Evolutionary conservation across 2,329 filamentous ascomycete species (phyloP).

Genomic region (Fusarium sp.): DNA sequence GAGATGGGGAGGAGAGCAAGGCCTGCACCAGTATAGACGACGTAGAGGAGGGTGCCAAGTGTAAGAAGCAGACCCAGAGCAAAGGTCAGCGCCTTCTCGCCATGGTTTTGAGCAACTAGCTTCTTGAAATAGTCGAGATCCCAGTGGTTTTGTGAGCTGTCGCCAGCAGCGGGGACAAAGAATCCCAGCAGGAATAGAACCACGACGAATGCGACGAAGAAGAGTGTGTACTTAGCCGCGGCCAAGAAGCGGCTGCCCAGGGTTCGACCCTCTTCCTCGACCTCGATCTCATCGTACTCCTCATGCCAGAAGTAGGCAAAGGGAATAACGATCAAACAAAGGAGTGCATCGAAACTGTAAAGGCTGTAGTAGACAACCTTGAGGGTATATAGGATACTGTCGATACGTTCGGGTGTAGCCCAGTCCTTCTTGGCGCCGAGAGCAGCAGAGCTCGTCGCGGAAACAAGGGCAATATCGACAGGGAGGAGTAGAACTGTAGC

Average conservation of each 20-base stretch:
- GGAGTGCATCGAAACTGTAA: constrained; percentile 90
- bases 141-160: constrained; percentile 75
- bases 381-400: constrained; percentile 83
- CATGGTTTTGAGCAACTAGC: constrained; percentile 83
- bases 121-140: constrained; percentile 94
- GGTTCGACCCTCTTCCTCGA: constrained; percentile 85
- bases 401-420: constrained; percentile 87
- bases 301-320: constrained; percentile 99
- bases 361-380: constrained; percentile 93
- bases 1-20: constrained; percentile 90
- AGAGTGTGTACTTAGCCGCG: constrained; percentile 92
- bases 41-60: constrained; percentile 87
- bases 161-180: constrained; percentile 87
- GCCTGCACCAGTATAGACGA: constrained; percentile 89
- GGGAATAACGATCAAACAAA: constrained; percentile 91
- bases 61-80: constrained; percentile 89
- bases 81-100: constrained; percentile 93
- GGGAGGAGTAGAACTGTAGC: constrained; percentile 94
- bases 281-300: constrained; percentile 93
- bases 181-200: constrained; percentile 93
- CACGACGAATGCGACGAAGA: constrained; percentile 84
- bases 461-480: constrained; percentile 95
- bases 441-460: constrained; percentile 83
- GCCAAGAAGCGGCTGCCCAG: constrained; percentile 80
- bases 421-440: constrained; percentile 92